phyloP scores from a whole-genome alignment of 345 rosid genomes.

The Arabis hirsuta region DNA sequence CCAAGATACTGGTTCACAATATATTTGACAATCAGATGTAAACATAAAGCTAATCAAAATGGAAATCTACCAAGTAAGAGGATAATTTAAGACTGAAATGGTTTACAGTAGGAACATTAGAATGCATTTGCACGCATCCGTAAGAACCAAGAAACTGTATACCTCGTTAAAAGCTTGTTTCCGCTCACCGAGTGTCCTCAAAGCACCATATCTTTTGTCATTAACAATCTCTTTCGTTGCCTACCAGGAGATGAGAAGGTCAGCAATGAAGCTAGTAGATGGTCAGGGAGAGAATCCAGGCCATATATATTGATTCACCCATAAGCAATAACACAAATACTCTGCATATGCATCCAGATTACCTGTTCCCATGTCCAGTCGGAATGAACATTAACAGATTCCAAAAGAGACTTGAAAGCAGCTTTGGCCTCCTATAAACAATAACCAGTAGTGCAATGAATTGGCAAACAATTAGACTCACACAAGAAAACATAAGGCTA shows the following conservation, averaged over 20 bases:
- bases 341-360: constrained; percentile 31
- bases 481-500: constrained; percentile 21
- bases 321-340: constrained; percentile 7
- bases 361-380: constrained; percentile 99
- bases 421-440: constrained; percentile 85
- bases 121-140: constrained; percentile 14
- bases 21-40: constrained; percentile 31
- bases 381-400: constrained; percentile 81
- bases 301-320: constrained; percentile 8
- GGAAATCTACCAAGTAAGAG: constrained; percentile 17
- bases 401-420: constrained; percentile 94
- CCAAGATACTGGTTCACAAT: constrained; percentile 72
- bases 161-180: constrained; percentile 99
- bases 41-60: constrained; percentile 22
- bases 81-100: constrained; percentile 4
- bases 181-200: constrained; percentile 93
- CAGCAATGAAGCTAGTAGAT: constrained; percentile 34
- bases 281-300: constrained; percentile 14
- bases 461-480: constrained; percentile 13
- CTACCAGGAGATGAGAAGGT: constrained; percentile 51
- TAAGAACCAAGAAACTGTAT: constrained; percentile 33
- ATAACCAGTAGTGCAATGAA: constrained; percentile 16
- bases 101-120: neutral
- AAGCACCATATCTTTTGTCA: constrained; percentile 87
- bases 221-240: constrained; percentile 83